Base-by-base conservation (phyloP, 2,329 filamentous ascomycete species). In the Berkeleyomyces basicola region DNA sequence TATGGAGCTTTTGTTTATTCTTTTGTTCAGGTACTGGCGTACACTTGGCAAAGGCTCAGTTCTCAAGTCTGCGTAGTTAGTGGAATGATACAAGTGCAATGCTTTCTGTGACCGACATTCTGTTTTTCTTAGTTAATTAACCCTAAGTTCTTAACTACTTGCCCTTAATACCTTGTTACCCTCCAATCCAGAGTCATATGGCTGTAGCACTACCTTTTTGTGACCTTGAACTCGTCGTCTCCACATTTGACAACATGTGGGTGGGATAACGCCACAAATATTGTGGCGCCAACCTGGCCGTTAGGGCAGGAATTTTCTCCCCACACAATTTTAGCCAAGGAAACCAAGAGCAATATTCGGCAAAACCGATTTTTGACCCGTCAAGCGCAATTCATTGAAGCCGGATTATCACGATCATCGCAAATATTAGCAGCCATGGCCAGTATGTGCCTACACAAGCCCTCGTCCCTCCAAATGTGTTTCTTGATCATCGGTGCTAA, bases 1-100 rank as follows among this genome's bases (percentile, higher is more conserved):
- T 68, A 88, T 97, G 74, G 93, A 97, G 73, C 76, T 97, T 14
- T 72, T 90, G 53, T 97, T 96, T 71, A 78, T 97, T 66, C 76
- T 96, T 37, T 80, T 99, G 59, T 85, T 96, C 73, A 83, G 89
- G 68, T 95, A 93, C 69, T 71, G 96, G 61, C 82, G 84, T 67
- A 82, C 84, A 67, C 69, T 95, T 68, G 80, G 84, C 14, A 39
- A 14, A 51, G 65, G 61, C 57, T 53, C 49, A n/a, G 33, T 62
- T 11, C 57, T 60, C 46, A 62, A 65, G 47, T 16, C 40, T 40
- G 23, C 3, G 10, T 61, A 55, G 51, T 23, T 23, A 23, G 23
- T 23, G 23, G 23, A 23, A 23, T 2, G 23, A 23, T 23, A 23
- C 23, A 23, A 23, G 23, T 23, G 2, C 23, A 23, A 23, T 23